A percentile compares a stretch with the other conserved stretches of the same genome.
These are phyloP conservation scores for Melastoma candidum DNA, from an alignment of 441 rosid genomes.

Conservation along the genomic window DNA sequence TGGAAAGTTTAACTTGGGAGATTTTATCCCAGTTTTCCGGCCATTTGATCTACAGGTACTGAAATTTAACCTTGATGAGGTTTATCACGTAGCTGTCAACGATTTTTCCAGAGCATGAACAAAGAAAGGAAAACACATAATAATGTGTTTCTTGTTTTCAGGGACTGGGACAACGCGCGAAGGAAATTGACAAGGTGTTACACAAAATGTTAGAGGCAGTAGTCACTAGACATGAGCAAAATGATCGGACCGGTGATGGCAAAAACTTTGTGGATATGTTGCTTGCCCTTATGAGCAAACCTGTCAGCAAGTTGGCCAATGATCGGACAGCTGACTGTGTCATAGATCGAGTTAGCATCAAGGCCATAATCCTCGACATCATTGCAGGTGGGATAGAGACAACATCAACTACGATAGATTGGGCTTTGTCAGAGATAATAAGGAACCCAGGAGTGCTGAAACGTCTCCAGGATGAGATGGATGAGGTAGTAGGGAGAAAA, in stretches of 20 bases:
- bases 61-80: no score
- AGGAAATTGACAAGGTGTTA: no score
- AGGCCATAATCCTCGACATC: constrained; percentile 11
- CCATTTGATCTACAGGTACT: constrained; percentile 12
- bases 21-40: constrained; percentile 7
- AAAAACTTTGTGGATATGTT: constrained; percentile 2
- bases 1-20: constrained; percentile 8
- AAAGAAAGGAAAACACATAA: no score
- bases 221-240: no score
- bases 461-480: no score
- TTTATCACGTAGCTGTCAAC: no score
- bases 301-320: background rate
- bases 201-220: no score
- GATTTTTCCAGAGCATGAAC: no score
- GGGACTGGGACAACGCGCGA: no score
- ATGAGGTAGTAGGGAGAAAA: no score
- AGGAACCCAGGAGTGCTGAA: constrained; percentile 2
- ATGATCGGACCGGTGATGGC: no score
- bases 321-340: background rate
- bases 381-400: constrained; percentile 5
- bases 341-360: background rate
- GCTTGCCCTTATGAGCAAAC: constrained; percentile 1
- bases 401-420: constrained; percentile 4
- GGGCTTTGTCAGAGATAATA: constrained; percentile 11
- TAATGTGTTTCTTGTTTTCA: no score